These are phyloP conservation scores for Septoria linicola DNA, from an alignment of 2,329 filamentous ascomycete species.

Conservation along the genomic window DNA sequence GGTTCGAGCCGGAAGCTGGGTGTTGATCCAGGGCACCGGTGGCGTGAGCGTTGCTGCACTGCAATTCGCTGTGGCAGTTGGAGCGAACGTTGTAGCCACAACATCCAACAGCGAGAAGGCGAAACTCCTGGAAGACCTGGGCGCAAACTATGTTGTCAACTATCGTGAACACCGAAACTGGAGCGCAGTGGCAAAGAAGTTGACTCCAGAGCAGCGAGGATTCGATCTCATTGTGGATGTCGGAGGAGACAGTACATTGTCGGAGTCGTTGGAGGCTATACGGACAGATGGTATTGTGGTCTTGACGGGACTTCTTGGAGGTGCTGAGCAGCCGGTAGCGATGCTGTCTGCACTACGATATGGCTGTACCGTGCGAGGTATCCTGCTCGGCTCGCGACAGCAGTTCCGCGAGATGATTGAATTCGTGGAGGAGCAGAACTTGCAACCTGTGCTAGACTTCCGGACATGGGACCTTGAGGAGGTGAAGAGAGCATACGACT, in stretches of 20 bases:
- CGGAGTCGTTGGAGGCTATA: slow-evolving; percentile 39
- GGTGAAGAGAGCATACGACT: slow-evolving; percentile 33
- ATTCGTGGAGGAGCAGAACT: slow-evolving; percentile 24
- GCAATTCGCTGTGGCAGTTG: slow-evolving; percentile 52
- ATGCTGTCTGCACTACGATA: slow-evolving; percentile 20
- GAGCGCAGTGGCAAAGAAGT: slow-evolving; percentile 49
- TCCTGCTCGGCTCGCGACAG: slow-evolving; percentile 22
- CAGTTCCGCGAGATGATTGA: slow-evolving; percentile 23
- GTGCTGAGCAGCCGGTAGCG: slow-evolving; percentile 14
- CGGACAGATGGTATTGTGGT: slow-evolving; percentile 41
- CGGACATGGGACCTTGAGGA: slow-evolving; percentile 39
- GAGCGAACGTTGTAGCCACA: slow-evolving; percentile 56
- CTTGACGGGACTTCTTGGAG: slow-evolving; percentile 21
- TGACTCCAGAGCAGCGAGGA: slow-evolving; percentile 49
- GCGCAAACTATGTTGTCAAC: slow-evolving; percentile 55
- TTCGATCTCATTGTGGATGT: slow-evolving; percentile 63
- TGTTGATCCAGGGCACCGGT: slow-evolving; percentile 65
- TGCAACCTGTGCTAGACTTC: slow-evolving; percentile 38
- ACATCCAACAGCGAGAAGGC: slow-evolving; percentile 52
- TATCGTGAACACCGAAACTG: slow-evolving; percentile 51
- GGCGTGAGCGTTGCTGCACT: slow-evolving; percentile 64
- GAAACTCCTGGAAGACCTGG: slow-evolving; percentile 38
- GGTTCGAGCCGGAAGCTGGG: slow-evolving; percentile 39
- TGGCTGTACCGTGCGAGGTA: slow-evolving; percentile 24
- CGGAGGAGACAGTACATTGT: slow-evolving; percentile 46